These are phyloP conservation scores for Penicillium sp. DNA, from an alignment of 2,329 filamentous ascomycete species.

Conservation along the genomic window DNA sequence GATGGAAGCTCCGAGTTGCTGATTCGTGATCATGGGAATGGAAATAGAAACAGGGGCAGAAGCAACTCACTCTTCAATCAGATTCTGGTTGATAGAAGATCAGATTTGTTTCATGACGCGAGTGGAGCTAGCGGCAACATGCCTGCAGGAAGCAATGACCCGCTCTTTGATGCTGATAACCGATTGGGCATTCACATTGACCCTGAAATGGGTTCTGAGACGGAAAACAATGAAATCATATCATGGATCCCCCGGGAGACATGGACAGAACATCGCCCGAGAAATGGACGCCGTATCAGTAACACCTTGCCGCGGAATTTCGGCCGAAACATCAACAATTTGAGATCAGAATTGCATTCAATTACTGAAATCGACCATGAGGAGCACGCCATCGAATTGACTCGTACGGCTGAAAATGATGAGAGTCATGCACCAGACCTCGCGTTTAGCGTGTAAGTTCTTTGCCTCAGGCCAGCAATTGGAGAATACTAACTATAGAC, in stretches of 20 bases:
- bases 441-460: not conserved
- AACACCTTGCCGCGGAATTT: constrained; percentile 4
- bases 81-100: not conserved
- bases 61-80: not conserved
- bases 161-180: not conserved
- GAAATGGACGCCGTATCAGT: not conserved
- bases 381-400: too few species aligned
- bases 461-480: not conserved
- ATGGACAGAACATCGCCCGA: not conserved
- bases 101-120: not conserved
- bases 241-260: not conserved
- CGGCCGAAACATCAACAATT: not conserved
- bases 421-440: not conserved
- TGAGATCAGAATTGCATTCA: not conserved
- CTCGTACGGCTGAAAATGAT: not conserved
- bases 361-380: not conserved
- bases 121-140: not conserved
- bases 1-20: not conserved
- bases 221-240: not conserved
- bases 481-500: not conserved
- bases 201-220: too few species aligned
- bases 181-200: not conserved
- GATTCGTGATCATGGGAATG: not conserved
- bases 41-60: not conserved
- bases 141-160: not conserved